Percentiles rank a stretch among this genome's conserved stretches.
Conservation (phyloP, 2,329 filamentous ascomycete genomes). For the Fusarium temperatum region DNA sequence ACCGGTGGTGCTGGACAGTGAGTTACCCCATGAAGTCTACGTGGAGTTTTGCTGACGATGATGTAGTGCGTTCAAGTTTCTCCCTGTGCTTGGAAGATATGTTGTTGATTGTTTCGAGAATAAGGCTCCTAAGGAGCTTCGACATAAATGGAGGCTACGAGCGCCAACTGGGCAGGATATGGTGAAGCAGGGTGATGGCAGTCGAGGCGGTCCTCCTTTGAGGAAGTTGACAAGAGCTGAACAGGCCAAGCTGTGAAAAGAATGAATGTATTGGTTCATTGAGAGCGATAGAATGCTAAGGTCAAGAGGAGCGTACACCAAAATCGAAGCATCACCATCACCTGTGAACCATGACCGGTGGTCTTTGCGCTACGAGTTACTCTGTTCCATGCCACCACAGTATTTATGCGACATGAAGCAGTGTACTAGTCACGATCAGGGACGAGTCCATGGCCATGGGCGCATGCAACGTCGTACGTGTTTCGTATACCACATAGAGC, state of each 20-base stretch:
- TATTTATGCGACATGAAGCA: neutral
- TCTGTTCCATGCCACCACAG: too few relatives aligned
- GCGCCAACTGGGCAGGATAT: neutral
- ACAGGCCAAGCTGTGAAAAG: slow-evolving; percentile 40
- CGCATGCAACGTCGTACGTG: neutral
- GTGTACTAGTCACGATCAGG: neutral
- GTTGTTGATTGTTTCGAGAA: slow-evolving; percentile 48
- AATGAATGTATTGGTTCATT: neutral
- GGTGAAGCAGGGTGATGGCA: slow-evolving; percentile 42
- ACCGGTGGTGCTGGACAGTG: slow-evolving; percentile 49
- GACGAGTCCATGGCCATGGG: neutral
- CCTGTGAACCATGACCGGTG: neutral
- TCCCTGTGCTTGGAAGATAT: slow-evolving; percentile 31
- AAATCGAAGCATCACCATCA: fast-evolving
- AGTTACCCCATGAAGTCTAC: neutral
- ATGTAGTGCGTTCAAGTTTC: slow-evolving; percentile 33
- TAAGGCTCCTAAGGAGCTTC: slow-evolving; percentile 40
- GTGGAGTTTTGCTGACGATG: neutral
- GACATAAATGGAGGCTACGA: slow-evolving; percentile 45
- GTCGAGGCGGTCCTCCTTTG: slow-evolving; percentile 43
- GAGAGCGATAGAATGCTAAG: neutral
- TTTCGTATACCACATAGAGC: neutral
- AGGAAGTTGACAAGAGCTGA: slow-evolving; percentile 37
- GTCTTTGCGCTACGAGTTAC: neutral
- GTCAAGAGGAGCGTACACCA: neutral